phyloP scores from a whole-genome alignment of 176 grass and related monocot species.

The Eremochloa ophiuroides region DNA sequence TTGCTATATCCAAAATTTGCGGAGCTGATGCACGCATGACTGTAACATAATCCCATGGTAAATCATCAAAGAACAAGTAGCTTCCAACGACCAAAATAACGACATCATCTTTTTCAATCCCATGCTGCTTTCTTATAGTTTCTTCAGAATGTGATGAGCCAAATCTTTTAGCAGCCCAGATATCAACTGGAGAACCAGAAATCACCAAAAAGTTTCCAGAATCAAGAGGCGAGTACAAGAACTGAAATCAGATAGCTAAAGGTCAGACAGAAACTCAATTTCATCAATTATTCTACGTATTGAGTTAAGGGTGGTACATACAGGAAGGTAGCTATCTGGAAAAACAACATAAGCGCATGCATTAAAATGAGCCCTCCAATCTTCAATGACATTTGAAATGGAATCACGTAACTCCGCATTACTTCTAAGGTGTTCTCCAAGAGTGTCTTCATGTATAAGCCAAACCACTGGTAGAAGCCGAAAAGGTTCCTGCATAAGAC shows the following conservation, averaged over 20 bases:
- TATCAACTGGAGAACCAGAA: constrained; percentile 72
- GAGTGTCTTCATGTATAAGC: constrained; percentile 88
- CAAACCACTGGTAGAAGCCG: constrained; percentile 75
- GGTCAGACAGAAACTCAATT: constrained; percentile 21
- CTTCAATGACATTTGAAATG: constrained; percentile 51
- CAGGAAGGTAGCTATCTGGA: constrained; percentile 84
- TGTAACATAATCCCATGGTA: constrained; percentile 69
- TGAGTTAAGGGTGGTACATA: constrained; percentile 31
- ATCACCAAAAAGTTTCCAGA: constrained; percentile 87
- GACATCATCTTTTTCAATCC: constrained; percentile 56
- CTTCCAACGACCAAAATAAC: constrained; percentile 76
- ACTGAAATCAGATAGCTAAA: constrained; percentile 54
- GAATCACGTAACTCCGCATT: constrained; percentile 33
- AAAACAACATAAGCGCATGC: constrained; percentile 79
- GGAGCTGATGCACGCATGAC: constrained; percentile 56
- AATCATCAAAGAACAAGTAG: constrained; percentile 76
- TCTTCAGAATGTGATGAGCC: constrained; percentile 43
- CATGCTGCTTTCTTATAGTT: constrained; percentile 51
- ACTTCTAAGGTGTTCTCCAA: constrained; percentile 56
- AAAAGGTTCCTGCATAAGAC: constrained; percentile 96
- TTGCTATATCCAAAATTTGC: constrained; percentile 54
- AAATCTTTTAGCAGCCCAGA: constrained; percentile 56
- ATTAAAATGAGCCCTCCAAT: constrained; percentile 81
- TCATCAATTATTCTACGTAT: constrained; percentile 13
- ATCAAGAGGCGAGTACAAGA: constrained; percentile 75